These are phyloP conservation scores for Penicillium alfredii DNA, from an alignment of 495 filamentous ascomycete genomes.

Conservation along the genomic window DNA sequence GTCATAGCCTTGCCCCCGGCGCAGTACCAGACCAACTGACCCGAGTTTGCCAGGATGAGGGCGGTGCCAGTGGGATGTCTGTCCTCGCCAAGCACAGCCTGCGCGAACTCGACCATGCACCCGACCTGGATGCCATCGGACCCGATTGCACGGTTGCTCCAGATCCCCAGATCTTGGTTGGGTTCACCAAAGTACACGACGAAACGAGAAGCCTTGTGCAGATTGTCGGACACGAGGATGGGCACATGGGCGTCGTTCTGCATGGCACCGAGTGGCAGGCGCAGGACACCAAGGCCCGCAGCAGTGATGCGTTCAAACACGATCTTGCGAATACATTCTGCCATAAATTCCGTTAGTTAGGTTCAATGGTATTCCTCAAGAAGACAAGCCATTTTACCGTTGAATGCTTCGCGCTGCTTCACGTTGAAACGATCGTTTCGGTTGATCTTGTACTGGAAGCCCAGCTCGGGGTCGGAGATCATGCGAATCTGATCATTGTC, in stretches of 20 bases:
- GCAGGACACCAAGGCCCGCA: constrained; percentile 49
- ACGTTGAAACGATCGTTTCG: constrained; percentile 68
- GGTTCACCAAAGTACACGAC: constrained; percentile 70
- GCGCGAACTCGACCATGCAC: constrained; percentile 56
- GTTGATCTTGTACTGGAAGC: constrained; percentile 67
- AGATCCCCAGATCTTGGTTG: constrained; percentile 65
- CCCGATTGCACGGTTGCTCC: constrained; percentile 61
- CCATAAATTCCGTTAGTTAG: too few relatives aligned
- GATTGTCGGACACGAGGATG: constrained; percentile 56
- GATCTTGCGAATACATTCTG: constrained; percentile 58
- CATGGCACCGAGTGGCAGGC: constrained; percentile 51
- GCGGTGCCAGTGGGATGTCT: constrained; percentile 13
- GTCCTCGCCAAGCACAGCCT: constrained; percentile 34
- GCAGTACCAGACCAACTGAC: constrained; percentile 64
- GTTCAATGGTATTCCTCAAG: too few relatives aligned
- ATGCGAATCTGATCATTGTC: constrained; percentile 64
- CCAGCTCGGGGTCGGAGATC: constrained; percentile 56
- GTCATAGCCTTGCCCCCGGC: constrained; percentile 50
- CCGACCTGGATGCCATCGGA: constrained; percentile 58
- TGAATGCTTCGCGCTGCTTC: constrained; percentile 61
- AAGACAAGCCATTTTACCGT: constrained; percentile 48
- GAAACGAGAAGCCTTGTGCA: constrained; percentile 55
- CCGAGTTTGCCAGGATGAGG: constrained; percentile 66
- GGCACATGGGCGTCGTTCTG: constrained; percentile 52
- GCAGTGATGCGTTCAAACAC: constrained; percentile 54